phyloP scores from a whole-genome alignment of 192 early-diverging fungal species.

The Backusella psychrophila region DNA sequence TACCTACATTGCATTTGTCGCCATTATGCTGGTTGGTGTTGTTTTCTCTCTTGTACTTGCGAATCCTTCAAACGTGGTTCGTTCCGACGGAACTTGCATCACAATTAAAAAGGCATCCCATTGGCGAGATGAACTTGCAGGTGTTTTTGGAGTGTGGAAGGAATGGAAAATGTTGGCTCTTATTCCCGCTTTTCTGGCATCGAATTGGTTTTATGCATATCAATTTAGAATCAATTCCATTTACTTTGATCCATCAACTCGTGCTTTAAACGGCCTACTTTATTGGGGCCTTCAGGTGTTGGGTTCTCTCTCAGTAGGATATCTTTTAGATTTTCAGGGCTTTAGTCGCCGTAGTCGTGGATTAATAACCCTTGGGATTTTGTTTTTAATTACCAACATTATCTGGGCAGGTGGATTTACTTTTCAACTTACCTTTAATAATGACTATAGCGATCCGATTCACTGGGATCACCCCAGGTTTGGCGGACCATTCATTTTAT shows the following conservation, averaged over 20 bases:
- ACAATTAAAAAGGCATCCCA: conserved; percentile 60
- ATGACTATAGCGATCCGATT: conserved; percentile 41
- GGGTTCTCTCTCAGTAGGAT: conserved; percentile 56
- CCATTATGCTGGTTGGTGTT: conserved; percentile 59
- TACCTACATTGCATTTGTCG: conserved; percentile 67
- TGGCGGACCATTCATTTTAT: conserved; percentile 67
- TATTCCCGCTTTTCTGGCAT: conserved; percentile 63
- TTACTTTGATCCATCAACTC: conserved; percentile 67
- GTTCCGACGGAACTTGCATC: conserved; percentile 63
- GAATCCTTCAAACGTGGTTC: conserved; percentile 54
- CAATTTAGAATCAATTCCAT: conserved; percentile 65
- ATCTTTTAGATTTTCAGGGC: conserved; percentile 57
- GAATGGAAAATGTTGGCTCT: conserved; percentile 64
- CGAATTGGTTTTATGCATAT: conserved; percentile 79
- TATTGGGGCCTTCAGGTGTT: conserved; percentile 76
- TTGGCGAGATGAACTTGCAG: conserved; percentile 50
- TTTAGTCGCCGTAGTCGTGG: conserved; percentile 61
- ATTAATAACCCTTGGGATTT: conserved; percentile 49
- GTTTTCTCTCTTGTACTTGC: conserved; percentile 50
- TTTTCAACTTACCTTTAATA: conserved; percentile 52
- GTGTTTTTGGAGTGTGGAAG: conserved; percentile 49
- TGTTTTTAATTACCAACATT: conserved; percentile 48
- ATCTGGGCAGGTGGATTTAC: conserved; percentile 64
- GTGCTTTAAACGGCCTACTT: conserved; percentile 66
- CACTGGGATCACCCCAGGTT: conserved; percentile 47